phyloP scores from a whole-genome alignment of 2,329 filamentous ascomycete species.

The Cercospora beticola region DNA sequence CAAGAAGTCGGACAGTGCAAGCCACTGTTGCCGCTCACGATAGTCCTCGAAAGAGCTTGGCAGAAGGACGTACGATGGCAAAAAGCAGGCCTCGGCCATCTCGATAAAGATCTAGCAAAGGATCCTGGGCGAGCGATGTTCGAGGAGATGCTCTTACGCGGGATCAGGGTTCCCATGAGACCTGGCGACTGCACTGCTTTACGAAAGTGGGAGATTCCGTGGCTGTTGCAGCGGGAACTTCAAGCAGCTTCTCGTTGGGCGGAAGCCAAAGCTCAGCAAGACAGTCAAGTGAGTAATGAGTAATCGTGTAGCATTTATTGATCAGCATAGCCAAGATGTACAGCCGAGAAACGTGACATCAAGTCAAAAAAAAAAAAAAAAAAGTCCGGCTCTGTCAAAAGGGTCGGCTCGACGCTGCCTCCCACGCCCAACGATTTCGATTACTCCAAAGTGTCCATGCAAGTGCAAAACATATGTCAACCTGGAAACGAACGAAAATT shows the following conservation, averaged over 20 bases:
- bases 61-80: slow-evolving; percentile 29
- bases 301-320: not conserved
- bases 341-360: not conserved
- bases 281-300: not conserved
- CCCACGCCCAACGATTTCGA: not conserved
- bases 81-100: slow-evolving; percentile 14
- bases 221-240: not conserved
- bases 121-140: slow-evolving; percentile 16
- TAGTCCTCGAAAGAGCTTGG: slow-evolving; percentile 28
- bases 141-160: slow-evolving; percentile 25
- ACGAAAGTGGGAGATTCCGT: slow-evolving; percentile 8
- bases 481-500: too few species aligned
- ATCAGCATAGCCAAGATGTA: not conserved
- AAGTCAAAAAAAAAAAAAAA: not conserved
- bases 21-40: slow-evolving; percentile 20
- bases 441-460: not conserved
- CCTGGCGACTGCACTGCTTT: slow-evolving; percentile 19
- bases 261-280: not conserved
- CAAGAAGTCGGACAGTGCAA: slow-evolving; percentile 8
- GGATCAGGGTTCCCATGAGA: slow-evolving; percentile 28
- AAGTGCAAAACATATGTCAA: not conserved
- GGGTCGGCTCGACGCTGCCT: not conserved
- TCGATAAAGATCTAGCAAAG: not conserved
- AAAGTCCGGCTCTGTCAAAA: not conserved
- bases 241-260: not conserved